phyloP scores from a whole-genome alignment of 139 green algal species.

The Limnomonas spitsbergensis region DNA sequence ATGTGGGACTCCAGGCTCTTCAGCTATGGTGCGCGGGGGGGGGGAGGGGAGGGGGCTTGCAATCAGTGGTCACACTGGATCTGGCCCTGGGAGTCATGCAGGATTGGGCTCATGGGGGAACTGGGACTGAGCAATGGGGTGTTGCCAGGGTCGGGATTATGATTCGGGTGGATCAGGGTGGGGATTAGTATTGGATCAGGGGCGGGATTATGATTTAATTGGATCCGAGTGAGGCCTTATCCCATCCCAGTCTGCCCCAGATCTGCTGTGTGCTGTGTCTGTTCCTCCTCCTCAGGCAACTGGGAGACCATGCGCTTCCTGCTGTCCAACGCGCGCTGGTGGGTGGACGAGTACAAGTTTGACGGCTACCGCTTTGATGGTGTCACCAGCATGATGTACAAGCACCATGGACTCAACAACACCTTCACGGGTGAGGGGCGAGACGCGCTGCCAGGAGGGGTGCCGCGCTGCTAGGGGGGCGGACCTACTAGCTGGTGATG shows the following conservation, averaged over 20 bases:
- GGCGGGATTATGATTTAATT: too few species aligned
- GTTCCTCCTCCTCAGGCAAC: slow-evolving; percentile 62
- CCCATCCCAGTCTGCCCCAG: background rate
- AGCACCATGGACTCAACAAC: slow-evolving; percentile 95
- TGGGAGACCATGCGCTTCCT: slow-evolving; percentile 95
- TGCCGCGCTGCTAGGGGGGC: too few species aligned
- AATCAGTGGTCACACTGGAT: background rate
- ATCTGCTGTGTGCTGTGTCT: background rate
- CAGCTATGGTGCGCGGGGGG: slow-evolving; percentile 85
- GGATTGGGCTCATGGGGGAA: background rate
- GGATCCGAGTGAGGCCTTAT: too few species aligned
- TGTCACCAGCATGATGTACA: slow-evolving; percentile 98
- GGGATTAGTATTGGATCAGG: too few species aligned
- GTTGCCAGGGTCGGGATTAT: too few species aligned
- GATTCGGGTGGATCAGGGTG: too few species aligned
- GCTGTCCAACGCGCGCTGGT: slow-evolving; percentile 92
- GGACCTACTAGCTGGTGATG: too few species aligned
- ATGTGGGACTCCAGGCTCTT: slow-evolving; percentile 99
- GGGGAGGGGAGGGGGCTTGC: background rate
- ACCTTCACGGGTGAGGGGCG: slow-evolving; percentile 81
- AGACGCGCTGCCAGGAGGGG: background rate
- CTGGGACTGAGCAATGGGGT: too few species aligned
- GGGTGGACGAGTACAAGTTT: slow-evolving; percentile 97
- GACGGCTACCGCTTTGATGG: slow-evolving; percentile 86
- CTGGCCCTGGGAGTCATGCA: background rate